Evolutionary conservation across 1,284 basidiomycete genomes (phyloP).

Genomic region (Taiwanofungus camphoratus): DNA sequence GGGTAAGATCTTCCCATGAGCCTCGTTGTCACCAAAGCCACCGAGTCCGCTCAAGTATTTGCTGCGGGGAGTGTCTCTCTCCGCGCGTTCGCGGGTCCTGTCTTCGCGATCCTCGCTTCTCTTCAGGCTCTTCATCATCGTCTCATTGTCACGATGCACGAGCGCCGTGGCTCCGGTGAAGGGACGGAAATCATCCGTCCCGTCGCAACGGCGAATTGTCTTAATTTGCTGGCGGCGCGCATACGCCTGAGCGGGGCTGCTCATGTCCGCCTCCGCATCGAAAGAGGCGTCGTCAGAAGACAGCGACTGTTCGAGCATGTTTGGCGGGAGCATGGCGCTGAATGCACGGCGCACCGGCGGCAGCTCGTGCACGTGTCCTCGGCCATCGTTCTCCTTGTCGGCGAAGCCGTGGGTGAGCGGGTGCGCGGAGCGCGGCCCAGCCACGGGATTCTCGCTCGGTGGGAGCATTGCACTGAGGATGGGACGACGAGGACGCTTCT

Average conservation of each 20-base stretch:
- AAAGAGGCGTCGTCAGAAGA: constrained; percentile 49
- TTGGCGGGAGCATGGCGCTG: constrained; percentile 62
- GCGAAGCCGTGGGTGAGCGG: constrained; percentile 8
- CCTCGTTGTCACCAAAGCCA: constrained; percentile 90
- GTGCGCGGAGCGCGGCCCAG: constrained; percentile 30
- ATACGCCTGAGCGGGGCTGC: constrained; percentile 74
- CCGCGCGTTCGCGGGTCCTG: constrained; percentile 27
- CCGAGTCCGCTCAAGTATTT: constrained; percentile 32
- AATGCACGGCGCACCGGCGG: constrained; percentile 64
- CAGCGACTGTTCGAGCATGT: constrained; percentile 38
- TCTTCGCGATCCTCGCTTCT: constrained; percentile 15
- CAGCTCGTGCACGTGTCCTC: constrained; percentile 24
- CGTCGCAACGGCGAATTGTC: constrained; percentile 70
- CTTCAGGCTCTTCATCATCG: constrained; percentile 43
- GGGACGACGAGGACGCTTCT: constrained; percentile 59
- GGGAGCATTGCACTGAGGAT: constrained; percentile 58
- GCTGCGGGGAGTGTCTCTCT: constrained; percentile 28
- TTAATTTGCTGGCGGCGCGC: constrained; percentile 66
- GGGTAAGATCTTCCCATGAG: constrained; percentile 88
- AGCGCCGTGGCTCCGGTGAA: constrained; percentile 54
- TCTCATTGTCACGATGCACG: constrained; percentile 31
- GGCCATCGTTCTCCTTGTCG: constrained; percentile 12
- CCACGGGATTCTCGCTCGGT: constrained; percentile 34
- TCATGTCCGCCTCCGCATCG: constrained; percentile 51
- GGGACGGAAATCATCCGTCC: constrained; percentile 72